Evolutionary conservation across 2,329 filamentous ascomycete genomes (phyloP), one percentile per base, ranked within the genome.

Genomic region (Trichoderma sp.): DNA sequence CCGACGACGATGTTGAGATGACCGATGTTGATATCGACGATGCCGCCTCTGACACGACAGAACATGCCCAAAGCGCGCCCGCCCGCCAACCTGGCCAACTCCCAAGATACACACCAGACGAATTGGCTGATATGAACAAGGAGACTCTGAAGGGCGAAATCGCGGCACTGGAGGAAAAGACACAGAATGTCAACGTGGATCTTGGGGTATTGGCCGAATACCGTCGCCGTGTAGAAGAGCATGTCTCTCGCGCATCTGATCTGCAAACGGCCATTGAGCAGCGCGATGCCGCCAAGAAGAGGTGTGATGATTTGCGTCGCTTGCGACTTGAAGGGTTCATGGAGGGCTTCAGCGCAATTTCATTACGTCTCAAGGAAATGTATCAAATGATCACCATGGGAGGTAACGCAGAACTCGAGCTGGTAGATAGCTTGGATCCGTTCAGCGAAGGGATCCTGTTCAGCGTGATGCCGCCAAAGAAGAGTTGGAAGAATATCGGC

Each of bases 371-470:
- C 54, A 99, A 99, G 83, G 95, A 99, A 77, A 99, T 99, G 95
- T 99, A 99, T 81, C 95, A 99, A 78, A 97, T 99, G 94, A 99
- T 99, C 78, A 99, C 95, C 25, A 98, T 99, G 93, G 95, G 95
- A 70, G 95, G 95, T 67, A 99, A 99, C 74, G 95, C 95, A 0
- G 95, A 99, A 81, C 87, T 99, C 13, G 96, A 99, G 79, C 89
- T 99, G 27, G 95, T 99, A 48, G 95, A 99, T 82, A 94, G 91
- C 19, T 84, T 99, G 3, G 96, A 99, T 78, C 95, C 95, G 0
- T 99, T 99, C 83, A 93, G 92, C 7, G 95, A 99, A 80, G 95
- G 95, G 29, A 98, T 99, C 70, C 79, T 97, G 57, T 99, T 99
- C 83, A 94, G 90, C 67, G 96, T 99, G 72, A 99, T 99, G 95